Evolutionary conservation across 2,329 filamentous ascomycete genomes (phyloP), one percentile per base, ranked within the genome.

Genomic region (Aspergillus uvarum): DNA sequence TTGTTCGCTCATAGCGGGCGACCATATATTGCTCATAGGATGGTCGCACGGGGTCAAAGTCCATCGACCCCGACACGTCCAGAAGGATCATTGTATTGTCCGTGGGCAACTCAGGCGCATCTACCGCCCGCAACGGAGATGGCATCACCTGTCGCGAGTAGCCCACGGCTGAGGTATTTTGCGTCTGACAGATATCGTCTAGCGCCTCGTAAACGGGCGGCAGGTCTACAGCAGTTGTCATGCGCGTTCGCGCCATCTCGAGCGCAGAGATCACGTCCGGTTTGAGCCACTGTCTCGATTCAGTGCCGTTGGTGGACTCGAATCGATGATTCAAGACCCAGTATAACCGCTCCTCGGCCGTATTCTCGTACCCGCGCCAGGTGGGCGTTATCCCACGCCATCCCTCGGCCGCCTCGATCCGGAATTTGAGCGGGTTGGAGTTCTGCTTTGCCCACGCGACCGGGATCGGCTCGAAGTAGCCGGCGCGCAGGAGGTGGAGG

Each of bases 81-180:
- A 58, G 16, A 5, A 58, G 24, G 6, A 58, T 58, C 56, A 58
- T 58, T 1, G 56, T 58, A 12, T 58, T 51, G 22, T 58, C 56
- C 2, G 49, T 47, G 1, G 32, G n/a, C 5, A 14, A 8, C 21
- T 58, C 35, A 2, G 56, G 49, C 1, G 14, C n/a, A 12, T 52
- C 49, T 6, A 58, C 8, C 1, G 49, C 14, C 29, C 10, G 11
- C 14, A 58, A 52, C 2, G 56, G 56, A 3, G 56, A 21, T 11
- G 56, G 56, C 56, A 51, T 58, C 14, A 58, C 56, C 38, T 58
- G 56, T 11, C 29, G 29, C 8, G 56, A 58, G 49, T 58, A 58
- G 21, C 32, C 49, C 2, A 22, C 48, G 32, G 32, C 14, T 11
- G 56, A n/a, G 7, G n/a, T 12, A 31, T 47, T 19, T 49, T 47